Conservation (phyloP, 2,329 filamentous ascomycete genomes). For the Epicoccum nigrum region DNA sequence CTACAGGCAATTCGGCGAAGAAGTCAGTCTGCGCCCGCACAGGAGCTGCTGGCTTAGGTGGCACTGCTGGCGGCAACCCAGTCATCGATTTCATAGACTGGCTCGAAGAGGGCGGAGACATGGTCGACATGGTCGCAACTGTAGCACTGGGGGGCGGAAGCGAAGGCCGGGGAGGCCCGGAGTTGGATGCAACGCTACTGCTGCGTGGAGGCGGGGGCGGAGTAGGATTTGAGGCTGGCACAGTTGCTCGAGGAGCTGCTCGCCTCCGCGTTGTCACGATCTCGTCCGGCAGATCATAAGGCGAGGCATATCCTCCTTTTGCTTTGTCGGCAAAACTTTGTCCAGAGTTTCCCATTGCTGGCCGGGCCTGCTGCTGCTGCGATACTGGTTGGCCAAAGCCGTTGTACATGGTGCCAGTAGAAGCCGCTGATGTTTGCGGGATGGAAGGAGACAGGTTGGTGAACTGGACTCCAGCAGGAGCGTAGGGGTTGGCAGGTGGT, state of each 20-base stretch:
- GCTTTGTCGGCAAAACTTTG: constrained; percentile 90
- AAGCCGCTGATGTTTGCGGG: constrained; percentile 10
- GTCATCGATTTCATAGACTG: constrained; percentile 45
- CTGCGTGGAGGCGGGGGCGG: constrained; percentile 66
- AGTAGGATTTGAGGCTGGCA: constrained; percentile 47
- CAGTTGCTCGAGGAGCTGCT: constrained; percentile 34
- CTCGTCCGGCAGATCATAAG: constrained; percentile 93
- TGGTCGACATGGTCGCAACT: constrained; percentile 44
- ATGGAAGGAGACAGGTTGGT: constrained; percentile 52
- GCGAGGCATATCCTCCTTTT: constrained; percentile 90
- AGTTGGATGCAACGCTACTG: constrained; percentile 59
- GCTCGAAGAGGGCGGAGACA: constrained; percentile 51
- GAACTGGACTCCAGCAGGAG: constrained; percentile 58
- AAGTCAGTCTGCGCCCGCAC: constrained; percentile 49
- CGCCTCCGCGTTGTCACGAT: constrained; percentile 74
- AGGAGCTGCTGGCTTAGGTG: constrained; percentile 35
- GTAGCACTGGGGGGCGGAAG: constrained; percentile 42
- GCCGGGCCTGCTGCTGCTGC: constrained; percentile 50
- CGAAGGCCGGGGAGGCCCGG: constrained; percentile 26
- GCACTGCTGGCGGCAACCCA: constrained; percentile 31
- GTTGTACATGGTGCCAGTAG: constrained; percentile 36
- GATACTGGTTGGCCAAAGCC: constrained; percentile 38
- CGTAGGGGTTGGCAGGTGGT: constrained; percentile 53
- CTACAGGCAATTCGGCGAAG: constrained; percentile 57
- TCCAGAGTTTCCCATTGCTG: constrained; percentile 56